phyloP scores from a whole-genome alignment of 257 asterid genomes.

The Solanum boliviense region DNA sequence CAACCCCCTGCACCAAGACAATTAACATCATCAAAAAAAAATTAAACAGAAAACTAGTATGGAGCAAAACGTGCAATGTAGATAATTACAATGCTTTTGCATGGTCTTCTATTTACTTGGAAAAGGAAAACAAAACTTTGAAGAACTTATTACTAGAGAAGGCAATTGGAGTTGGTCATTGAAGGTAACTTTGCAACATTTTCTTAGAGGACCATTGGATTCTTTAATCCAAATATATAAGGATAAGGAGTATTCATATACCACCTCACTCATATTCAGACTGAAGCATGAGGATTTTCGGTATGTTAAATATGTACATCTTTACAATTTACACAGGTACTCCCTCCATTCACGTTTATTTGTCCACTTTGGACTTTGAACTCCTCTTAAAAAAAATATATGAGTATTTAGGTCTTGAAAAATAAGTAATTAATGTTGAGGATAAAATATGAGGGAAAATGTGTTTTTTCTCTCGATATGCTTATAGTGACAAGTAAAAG shows the following conservation, averaged over 20 bases:
- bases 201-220: background rate
- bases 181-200: background rate
- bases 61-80: background rate
- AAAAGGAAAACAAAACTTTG: background rate
- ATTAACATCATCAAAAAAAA: background rate
- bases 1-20: constrained; percentile 47
- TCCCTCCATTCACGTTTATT: background rate
- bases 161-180: background rate
- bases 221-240: background rate
- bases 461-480: too few relatives aligned
- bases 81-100: background rate
- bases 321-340: background rate
- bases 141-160: background rate
- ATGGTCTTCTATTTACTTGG: background rate
- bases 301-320: background rate
- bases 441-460: too few relatives aligned
- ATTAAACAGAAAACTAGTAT: background rate
- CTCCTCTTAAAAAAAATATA: background rate
- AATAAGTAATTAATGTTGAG: background rate
- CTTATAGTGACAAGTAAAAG: too few relatives aligned
- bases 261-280: background rate
- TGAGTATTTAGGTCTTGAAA: background rate
- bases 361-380: background rate
- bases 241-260: background rate
- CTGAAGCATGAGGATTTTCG: background rate